phyloP scores from a whole-genome alignment of 2,329 filamentous ascomycete species.

The Neocucurbitaria cava region DNA sequence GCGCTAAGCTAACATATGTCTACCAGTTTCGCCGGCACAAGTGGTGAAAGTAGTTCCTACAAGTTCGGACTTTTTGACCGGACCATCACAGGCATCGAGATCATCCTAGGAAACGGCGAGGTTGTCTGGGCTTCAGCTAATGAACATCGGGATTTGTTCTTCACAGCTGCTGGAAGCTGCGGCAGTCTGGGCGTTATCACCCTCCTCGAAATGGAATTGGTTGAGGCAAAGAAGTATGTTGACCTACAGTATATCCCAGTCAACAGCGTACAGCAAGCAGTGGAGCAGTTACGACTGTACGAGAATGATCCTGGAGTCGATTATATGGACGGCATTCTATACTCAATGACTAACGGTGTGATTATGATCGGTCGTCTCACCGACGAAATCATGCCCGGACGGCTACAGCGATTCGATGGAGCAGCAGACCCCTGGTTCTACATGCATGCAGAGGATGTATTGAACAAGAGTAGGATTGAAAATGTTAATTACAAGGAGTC shows the following conservation, averaged over 20 bases:
- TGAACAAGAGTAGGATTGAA: conserved; percentile 17
- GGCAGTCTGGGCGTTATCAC: conserved; percentile 69
- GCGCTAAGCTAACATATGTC: neutral
- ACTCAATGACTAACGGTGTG: conserved; percentile 61
- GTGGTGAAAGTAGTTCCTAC: conserved; percentile 72
- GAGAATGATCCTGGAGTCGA: conserved; percentile 57
- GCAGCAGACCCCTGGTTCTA: conserved; percentile 76
- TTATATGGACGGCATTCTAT: conserved; percentile 75
- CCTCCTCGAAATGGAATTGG: conserved; percentile 64
- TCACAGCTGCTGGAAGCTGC: conserved; percentile 64
- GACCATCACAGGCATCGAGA: conserved; percentile 68
- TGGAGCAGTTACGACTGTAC: conserved; percentile 58
- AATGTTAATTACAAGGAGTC: conserved; percentile 42
- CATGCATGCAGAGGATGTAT: conserved; percentile 62
- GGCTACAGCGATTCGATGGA: conserved; percentile 59
- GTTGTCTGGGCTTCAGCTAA: conserved; percentile 57
- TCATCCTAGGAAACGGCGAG: conserved; percentile 67
- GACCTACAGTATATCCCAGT: conserved; percentile 67
- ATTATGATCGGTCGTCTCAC: conserved; percentile 67
- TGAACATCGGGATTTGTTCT: conserved; percentile 62
- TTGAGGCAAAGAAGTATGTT: conserved; percentile 63
- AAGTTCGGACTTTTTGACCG: conserved; percentile 71
- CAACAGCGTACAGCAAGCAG: conserved; percentile 57
- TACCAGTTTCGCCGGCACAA: conserved; percentile 65
- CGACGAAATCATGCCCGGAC: conserved; percentile 51